phyloP scores from a whole-genome alignment of 306 rosid genomes.

The Herpetospermum pedunculosum region DNA sequence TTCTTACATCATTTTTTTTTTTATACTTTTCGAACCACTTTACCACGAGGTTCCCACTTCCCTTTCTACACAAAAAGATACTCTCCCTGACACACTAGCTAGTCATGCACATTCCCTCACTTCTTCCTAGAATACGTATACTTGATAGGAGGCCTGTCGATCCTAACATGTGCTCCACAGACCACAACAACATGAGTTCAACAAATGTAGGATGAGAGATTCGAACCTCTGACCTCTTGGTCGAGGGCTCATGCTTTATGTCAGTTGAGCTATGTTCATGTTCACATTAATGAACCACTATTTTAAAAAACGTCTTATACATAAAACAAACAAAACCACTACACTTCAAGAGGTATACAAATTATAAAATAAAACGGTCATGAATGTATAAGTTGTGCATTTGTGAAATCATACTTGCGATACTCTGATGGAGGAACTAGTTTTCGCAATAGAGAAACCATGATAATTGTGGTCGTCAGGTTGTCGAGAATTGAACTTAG shows the following conservation, averaged over 20 bases:
- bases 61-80: neutral
- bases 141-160: neutral
- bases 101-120: neutral
- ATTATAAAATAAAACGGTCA: neutral
- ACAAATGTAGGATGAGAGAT: too few relatives aligned
- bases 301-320: neutral
- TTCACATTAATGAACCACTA: neutral
- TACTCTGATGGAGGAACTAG: slow-evolving; percentile 87
- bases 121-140: neutral
- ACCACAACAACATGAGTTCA: too few relatives aligned
- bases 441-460: slow-evolving; percentile 87
- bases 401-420: slow-evolving; percentile 45
- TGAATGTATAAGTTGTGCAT: neutral
- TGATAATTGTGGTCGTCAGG: slow-evolving; percentile 87
- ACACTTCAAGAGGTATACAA: neutral
- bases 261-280: too few relatives aligned
- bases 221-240: too few relatives aligned
- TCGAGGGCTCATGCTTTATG: too few relatives aligned
- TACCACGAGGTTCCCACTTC: neutral
- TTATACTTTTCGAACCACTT: neutral
- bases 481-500: slow-evolving; percentile 88
- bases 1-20: neutral
- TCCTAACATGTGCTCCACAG: neutral
- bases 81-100: neutral
- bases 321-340: neutral